Evolutionary conservation across 345 rosid species (phyloP), one percentile per base, ranked within the genome.

Genomic region (Lepidium didymum): DNA sequence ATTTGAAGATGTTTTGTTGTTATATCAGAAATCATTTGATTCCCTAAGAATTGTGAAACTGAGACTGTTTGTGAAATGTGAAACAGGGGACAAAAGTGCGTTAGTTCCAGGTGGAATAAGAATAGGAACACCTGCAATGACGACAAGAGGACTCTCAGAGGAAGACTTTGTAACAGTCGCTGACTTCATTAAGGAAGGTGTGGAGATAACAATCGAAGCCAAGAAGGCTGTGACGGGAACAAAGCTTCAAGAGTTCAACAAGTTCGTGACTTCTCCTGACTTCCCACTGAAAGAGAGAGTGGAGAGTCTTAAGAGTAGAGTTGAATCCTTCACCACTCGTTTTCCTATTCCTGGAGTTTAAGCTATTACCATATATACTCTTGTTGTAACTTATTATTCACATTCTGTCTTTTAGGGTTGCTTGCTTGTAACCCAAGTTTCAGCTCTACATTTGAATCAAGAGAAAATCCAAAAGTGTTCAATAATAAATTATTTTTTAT

Each of bases 101-200:
- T 79, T 83, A 43, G 92, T 88, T 13, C 98, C 96, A 0, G 98
- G 97, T 16, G 98, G 98, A 58, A 90, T 93, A 67, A 87, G 98
- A 60, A 84, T 93, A 45, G 98, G 97, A 59, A 68, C 97, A 0
- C 97, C 97, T 14, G 98, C 98, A 1, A 93, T 90, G 96, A 90
- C 98, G 4, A 90, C 97, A 33, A 86, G 96, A 73, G 93, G 97
- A 56, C 82, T 93, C 40, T 76, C 82, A 0, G 94, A 83, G 81
- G 81, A 81, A 67, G 98, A 93, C 61, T 93, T 93, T 68, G 45
- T 61, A 54, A 87, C 85, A 38, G 75, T 80, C 0, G 97, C 97
- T 0, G 83, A 88, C 46, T 87, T 86, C 29, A 88, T 90, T 47
- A 90, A 93, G 5, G 96, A 90, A 73, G 97, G 98, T 3, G 87